Evolutionary conservation across 192 early-diverging fungal genomes (phyloP).

Genomic region (Chytriomyces sp.): DNA sequence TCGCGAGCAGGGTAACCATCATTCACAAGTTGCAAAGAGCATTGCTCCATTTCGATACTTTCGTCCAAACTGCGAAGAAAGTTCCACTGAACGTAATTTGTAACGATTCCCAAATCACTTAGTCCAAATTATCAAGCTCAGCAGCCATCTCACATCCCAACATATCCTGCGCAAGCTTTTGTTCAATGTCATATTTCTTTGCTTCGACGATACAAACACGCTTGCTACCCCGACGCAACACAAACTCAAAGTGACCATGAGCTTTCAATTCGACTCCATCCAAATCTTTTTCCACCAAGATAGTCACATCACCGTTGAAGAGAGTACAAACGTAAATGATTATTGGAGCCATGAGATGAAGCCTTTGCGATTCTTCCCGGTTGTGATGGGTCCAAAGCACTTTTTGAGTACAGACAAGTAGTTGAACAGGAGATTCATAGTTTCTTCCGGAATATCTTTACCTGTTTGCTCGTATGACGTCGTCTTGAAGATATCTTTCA

Average conservation of each 20-base stretch:
- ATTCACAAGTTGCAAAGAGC: not conserved
- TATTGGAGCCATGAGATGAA: constrained; percentile 28
- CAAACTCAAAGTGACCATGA: constrained; percentile 19
- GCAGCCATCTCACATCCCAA: constrained; percentile 29
- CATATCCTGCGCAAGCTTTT: constrained; percentile 5
- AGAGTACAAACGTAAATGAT: constrained; percentile 19
- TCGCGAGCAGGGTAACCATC: constrained; percentile 17
- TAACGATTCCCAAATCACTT: constrained; percentile 23
- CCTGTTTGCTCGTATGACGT: not conserved
- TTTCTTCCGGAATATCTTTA: not conserved
- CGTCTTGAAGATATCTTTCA: not conserved
- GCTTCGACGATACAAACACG: constrained; percentile 25
- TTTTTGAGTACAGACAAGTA: not conserved
- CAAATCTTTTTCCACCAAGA: constrained; percentile 21
- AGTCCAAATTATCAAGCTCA: constrained; percentile 7
- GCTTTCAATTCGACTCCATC: constrained; percentile 2
- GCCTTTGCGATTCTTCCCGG: not conserved
- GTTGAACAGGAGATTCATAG: not conserved
- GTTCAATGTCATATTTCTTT: constrained; percentile 7
- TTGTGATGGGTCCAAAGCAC: not conserved
- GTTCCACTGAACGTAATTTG: constrained; percentile 35
- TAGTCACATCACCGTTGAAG: constrained; percentile 26
- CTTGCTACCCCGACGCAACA: constrained; percentile 17
- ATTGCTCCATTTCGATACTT: constrained; percentile 23
- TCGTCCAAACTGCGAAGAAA: constrained; percentile 29